Percentiles rank a stretch among this genome's conserved stretches.
Evolutionary conservation across 345 rosid species (phyloP).

Genomic region (Hypericum perforatum): DNA sequence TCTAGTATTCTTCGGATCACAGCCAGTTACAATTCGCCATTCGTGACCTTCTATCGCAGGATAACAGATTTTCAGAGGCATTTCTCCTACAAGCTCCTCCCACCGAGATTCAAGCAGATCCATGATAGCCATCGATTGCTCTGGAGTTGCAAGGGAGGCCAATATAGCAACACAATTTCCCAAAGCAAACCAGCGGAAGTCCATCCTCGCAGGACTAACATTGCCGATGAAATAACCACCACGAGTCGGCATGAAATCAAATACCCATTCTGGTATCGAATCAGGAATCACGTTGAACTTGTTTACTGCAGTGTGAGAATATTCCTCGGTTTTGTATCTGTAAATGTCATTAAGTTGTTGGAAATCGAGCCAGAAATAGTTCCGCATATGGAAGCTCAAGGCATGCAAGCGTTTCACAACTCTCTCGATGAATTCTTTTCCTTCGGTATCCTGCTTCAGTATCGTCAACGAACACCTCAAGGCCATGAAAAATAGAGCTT

Average conservation of each 20-base stretch:
- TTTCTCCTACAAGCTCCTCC: slow-evolving; percentile 48
- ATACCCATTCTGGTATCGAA: slow-evolving; percentile 41
- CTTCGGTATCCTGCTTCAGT: slow-evolving; percentile 2
- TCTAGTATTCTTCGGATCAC: slow-evolving; percentile 45
- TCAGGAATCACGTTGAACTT: slow-evolving; percentile 4
- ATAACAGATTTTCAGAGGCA: slow-evolving; percentile 42
- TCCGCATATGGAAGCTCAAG: slow-evolving; percentile 3
- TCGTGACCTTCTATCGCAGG: slow-evolving; percentile 49
- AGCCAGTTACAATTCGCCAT: slow-evolving; percentile 43
- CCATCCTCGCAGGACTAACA: slow-evolving; percentile 45
- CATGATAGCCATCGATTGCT: slow-evolving; percentile 36
- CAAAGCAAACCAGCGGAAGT: slow-evolving; percentile 37
- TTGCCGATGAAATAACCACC: slow-evolving; percentile 39
- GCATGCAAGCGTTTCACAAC: slow-evolving; percentile 2
- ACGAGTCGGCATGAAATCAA: slow-evolving; percentile 42
- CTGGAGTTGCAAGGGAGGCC: slow-evolving; percentile 29
- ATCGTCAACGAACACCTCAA: not conserved
- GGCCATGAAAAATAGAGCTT: not conserved
- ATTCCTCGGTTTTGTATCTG: slow-evolving; percentile 1
- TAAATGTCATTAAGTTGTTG: slow-evolving; percentile 1
- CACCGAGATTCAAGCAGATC: slow-evolving; percentile 39
- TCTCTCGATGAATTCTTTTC: slow-evolving; percentile 4
- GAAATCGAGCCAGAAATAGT: slow-evolving; percentile 4
- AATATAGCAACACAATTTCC: slow-evolving; percentile 41
- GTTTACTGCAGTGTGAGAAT: slow-evolving; percentile 1